Evolutionary conservation across 2,329 filamentous ascomycete species (phyloP), one percentile per base, ranked within the genome.

Genomic region (Pestalotiopsis fici): DNA sequence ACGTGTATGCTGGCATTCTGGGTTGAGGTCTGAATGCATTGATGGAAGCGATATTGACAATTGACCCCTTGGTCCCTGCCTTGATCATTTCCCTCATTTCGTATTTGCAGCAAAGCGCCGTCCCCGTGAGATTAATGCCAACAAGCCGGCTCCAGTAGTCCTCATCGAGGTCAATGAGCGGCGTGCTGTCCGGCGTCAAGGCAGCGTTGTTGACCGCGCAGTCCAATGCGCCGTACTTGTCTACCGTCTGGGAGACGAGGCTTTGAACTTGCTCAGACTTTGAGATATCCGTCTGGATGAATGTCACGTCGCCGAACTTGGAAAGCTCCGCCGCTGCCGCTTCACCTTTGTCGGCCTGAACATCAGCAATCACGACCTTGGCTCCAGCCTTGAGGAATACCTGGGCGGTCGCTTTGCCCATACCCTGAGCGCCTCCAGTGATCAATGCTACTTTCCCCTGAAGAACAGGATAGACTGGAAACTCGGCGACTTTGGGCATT

Each of bases 201-300:
- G 79, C 78, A 1, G 81, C 71, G 11, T 72, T 81, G 64, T 84
- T 83, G 65, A 82, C 80, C 1, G 83, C 81, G 5, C 81, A 79
- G 57, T 85, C 78, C 0, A 85, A 68, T 9, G 71, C 72, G 0
- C 80, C 81, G 28, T 80, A 80, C 18, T 66, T 72, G 9, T 72
- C 59, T 0, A 82, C 70, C 0, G 80, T 81, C 64, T 77, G 56
- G 35, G 72, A 25, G 63, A 80, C 73, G 35, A 71, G 67, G 21
- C 37, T 64, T 28, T 66, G 65, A 31, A 72, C 71, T 11, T 72
- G 68, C 4, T 59, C 64, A 1, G 68, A 66, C 43, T 69, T 72
- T 4, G 71, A 72, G 39, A 77, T 73, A 60, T 77, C 73, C 2
- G 73, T 68, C 25, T 70, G 65, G 18, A 76, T 68, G 39, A 76